Evolutionary conservation across 306 rosid genomes (phyloP).

Genomic region (Trifolium repens): DNA sequence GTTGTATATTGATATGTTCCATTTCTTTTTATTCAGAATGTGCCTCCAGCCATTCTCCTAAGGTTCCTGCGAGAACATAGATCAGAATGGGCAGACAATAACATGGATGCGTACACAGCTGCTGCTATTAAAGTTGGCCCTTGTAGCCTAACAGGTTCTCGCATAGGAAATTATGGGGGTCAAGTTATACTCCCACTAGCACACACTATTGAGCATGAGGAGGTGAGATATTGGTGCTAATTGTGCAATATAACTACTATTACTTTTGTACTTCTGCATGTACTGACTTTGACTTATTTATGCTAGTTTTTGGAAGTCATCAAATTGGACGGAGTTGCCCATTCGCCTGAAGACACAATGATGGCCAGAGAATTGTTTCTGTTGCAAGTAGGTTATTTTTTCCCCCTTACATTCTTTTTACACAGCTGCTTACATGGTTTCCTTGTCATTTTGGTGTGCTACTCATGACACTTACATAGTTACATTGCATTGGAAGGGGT

Average conservation of each 20-base stretch:
- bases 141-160: slow-evolving; percentile 86
- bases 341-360: slow-evolving; percentile 80
- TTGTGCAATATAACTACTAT: neutral
- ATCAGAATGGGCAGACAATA: slow-evolving; percentile 98
- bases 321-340: slow-evolving; percentile 85
- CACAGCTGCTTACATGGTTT: neutral
- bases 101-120: slow-evolving; percentile 95
- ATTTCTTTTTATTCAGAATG: slow-evolving; percentile 63
- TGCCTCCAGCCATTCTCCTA: slow-evolving; percentile 93
- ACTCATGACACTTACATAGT: slow-evolving; percentile 28
- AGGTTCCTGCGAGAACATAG: slow-evolving; percentile 95
- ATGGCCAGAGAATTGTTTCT: slow-evolving; percentile 93
- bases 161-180: slow-evolving; percentile 88
- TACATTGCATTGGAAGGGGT: neutral
- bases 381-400: slow-evolving; percentile 68
- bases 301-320: slow-evolving; percentile 89
- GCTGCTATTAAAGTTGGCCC: slow-evolving; percentile 97
- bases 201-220: slow-evolving; percentile 95
- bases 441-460: slow-evolving; percentile 10
- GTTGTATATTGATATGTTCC: slow-evolving; percentile 29
- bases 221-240: slow-evolving; percentile 53
- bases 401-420: slow-evolving; percentile 2
- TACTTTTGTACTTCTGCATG: neutral
- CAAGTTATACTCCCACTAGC: slow-evolving; percentile 97
- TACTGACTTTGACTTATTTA: slow-evolving; percentile 14